These are phyloP conservation scores for Podospora australis DNA, from an alignment of 495 filamentous ascomycete species.

Conservation along the genomic window DNA sequence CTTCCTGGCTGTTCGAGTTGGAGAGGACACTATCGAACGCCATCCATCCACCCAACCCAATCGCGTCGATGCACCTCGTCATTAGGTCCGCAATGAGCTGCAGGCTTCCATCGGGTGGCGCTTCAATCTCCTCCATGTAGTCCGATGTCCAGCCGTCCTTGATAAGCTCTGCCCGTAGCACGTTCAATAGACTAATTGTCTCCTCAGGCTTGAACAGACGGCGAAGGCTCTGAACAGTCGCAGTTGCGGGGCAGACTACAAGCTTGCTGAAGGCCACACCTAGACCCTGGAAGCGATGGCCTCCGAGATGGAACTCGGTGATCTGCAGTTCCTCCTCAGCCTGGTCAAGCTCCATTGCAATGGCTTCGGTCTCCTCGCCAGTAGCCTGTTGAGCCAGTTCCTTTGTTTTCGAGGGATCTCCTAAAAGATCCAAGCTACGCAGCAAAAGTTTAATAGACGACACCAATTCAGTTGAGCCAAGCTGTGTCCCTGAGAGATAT, in stretches of 20 bases:
- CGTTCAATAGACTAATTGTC: slow-evolving; percentile 62
- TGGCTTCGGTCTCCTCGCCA: slow-evolving; percentile 32
- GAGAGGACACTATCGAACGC: slow-evolving; percentile 48
- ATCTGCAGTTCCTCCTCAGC: slow-evolving; percentile 45
- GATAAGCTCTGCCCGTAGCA: slow-evolving; percentile 60
- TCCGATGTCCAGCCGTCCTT: slow-evolving; percentile 63
- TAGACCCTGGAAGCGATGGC: slow-evolving; percentile 36
- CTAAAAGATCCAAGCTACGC: slow-evolving; percentile 44
- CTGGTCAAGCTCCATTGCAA: slow-evolving; percentile 40
- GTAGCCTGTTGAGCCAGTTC: slow-evolving; percentile 18
- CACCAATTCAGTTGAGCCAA: slow-evolving; percentile 42
- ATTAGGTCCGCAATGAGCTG: slow-evolving; percentile 59
- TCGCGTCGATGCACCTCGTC: slow-evolving; percentile 70
- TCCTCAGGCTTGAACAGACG: slow-evolving; percentile 59
- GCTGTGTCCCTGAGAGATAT: slow-evolving; percentile 46
- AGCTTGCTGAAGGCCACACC: slow-evolving; percentile 57
- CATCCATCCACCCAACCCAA: slow-evolving; percentile 81
- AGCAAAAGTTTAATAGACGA: slow-evolving; percentile 43
- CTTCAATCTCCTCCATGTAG: slow-evolving; percentile 54
- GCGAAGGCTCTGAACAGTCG: slow-evolving; percentile 58
- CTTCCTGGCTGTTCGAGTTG: slow-evolving; percentile 32
- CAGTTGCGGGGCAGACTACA: slow-evolving; percentile 50
- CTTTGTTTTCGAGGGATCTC: slow-evolving; percentile 23
- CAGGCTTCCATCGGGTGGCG: slow-evolving; percentile 49
- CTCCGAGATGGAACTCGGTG: slow-evolving; percentile 43